phyloP scores from a whole-genome alignment of 2,329 filamentous ascomycete genomes.

The Pyricularia sp. region DNA sequence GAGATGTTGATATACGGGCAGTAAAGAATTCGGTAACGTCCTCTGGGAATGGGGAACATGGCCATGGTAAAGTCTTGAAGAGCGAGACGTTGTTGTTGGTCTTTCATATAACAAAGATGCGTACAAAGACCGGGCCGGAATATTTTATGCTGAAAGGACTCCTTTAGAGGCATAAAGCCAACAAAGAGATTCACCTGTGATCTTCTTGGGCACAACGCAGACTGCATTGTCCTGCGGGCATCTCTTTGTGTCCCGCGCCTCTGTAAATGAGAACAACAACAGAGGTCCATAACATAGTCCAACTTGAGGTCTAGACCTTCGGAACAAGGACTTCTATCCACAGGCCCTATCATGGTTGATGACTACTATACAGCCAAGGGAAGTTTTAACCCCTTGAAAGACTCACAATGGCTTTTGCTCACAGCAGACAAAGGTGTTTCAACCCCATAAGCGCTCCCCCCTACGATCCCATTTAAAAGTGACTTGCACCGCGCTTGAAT shows the following conservation, averaged over 20 bases:
- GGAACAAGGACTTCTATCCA: background rate
- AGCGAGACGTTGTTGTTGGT: background rate
- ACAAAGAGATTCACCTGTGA: background rate
- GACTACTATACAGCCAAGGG: background rate
- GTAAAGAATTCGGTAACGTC: background rate
- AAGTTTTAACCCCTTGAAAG: background rate
- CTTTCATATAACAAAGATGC: background rate
- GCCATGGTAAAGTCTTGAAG: background rate
- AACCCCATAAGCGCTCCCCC: too few species aligned
- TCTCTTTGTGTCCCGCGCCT: background rate
- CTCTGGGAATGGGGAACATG: background rate
- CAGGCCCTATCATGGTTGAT: background rate
- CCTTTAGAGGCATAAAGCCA: background rate
- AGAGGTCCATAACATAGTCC: too few species aligned
- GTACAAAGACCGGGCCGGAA: background rate
- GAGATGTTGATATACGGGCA: background rate
- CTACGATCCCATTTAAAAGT: background rate
- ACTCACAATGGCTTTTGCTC: too few species aligned
- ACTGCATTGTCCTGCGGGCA: background rate
- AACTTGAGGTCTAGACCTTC: background rate
- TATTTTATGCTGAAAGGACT: too few species aligned
- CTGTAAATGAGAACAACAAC: too few species aligned
- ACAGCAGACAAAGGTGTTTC: too few species aligned
- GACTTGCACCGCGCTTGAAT: background rate
- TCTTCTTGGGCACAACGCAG: background rate